Conservation (phyloP, 345 rosid species). For the Heritiera littoralis region DNA sequence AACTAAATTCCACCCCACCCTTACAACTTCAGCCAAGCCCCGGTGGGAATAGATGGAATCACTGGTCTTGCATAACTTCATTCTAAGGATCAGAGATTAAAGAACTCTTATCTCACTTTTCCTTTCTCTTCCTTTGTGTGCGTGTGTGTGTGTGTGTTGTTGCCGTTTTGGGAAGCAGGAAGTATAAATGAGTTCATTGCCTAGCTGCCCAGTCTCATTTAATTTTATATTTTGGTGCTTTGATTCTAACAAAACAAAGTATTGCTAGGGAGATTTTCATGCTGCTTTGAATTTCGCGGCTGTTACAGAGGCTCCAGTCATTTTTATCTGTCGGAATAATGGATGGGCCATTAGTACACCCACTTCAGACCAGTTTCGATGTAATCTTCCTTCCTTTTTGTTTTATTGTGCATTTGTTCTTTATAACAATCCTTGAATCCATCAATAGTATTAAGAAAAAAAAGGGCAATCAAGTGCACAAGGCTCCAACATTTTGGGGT, state of each 20-base stretch:
- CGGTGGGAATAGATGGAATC: not conserved
- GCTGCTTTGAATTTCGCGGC: constrained; percentile 65
- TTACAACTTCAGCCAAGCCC: not conserved
- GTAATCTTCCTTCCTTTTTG: constrained; percentile 35
- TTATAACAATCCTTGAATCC: not conserved
- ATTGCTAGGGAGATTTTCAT: constrained; percentile 58
- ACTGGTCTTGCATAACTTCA: not conserved
- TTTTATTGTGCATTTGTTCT: constrained; percentile 1
- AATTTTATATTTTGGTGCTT: constrained; percentile 58
- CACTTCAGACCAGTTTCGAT: constrained; percentile 70
- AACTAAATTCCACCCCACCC: not conserved
- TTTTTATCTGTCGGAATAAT: constrained; percentile 78
- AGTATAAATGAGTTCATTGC: constrained; percentile 33
- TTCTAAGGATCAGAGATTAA: not conserved
- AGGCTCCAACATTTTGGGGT: too few relatives aligned
- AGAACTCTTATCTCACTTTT: not conserved
- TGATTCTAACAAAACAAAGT: not conserved
- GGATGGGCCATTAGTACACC: constrained; percentile 92
- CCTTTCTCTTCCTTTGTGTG: not conserved
- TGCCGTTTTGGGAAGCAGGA: not conserved
- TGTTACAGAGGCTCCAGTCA: constrained; percentile 62
- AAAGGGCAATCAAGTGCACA: too few relatives aligned
- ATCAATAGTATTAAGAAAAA: not conserved
- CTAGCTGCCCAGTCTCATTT: constrained; percentile 48
- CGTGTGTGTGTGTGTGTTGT: not conserved